Base-by-base conservation (phyloP, 768 basidiomycete species). In the Russula earlei region DNA sequence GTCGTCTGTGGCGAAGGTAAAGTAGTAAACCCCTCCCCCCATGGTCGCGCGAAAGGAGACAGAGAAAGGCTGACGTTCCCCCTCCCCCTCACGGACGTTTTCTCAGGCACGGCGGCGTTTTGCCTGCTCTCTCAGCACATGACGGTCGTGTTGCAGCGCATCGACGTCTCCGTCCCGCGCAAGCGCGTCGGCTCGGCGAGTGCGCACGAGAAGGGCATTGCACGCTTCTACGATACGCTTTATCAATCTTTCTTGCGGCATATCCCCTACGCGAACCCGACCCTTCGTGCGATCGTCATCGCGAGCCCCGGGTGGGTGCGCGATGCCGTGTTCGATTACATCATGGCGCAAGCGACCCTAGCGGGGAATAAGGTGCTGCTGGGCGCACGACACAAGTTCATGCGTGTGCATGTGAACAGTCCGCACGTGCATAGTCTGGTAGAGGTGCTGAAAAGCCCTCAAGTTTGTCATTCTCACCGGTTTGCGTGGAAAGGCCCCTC, bases 221-320 rank as follows among this genome's bases (percentile, higher is more conserved):
- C 74, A 15, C 87, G 79, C 59, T 99, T 94, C 71, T 87, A 93
- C 65, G 74, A 78, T n/a, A 80, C 83, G 12, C 70, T 98, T 2
- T 98, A 89, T 66, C 82, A 91, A 24, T 82, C 90, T 0, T 89
- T 98, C 63, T 68, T 91, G 5, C 81, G 95, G 17, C 91, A 97
- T 67, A 87, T 99, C 60, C 94, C 96, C 3, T 96, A 84, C 64
- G 72, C 79, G 20, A 82, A 78, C 59, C 77, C 75, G 1, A 75
- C 78, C 31, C 74, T 98, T 41, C 85, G 85, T 42, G 95, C 88
- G 3, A 90, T 99, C 64, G 90, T 99, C 45, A 87, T 99, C 65
- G 96, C 96, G 5, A 93, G 90, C 62, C 96, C 96, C 8, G 96
- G 96, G 0, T 99, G 97, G 84, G 85, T 93, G 7, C 79, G 87